Evolutionary conservation across 306 rosid genomes (phyloP).

Genomic region (Dalbergia oliveri): DNA sequence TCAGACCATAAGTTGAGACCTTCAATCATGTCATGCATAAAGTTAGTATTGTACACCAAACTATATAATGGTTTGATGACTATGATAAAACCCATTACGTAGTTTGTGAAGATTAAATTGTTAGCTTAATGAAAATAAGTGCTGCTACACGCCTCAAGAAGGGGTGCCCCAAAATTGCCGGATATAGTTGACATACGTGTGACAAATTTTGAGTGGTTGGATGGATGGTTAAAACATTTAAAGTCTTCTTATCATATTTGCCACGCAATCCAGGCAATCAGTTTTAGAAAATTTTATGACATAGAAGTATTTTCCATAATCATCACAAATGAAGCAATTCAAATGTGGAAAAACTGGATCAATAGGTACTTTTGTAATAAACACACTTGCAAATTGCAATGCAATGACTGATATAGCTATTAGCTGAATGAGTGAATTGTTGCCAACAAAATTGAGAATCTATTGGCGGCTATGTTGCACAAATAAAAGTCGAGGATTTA

Average conservation of each 20-base stretch:
- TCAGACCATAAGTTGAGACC: background rate
- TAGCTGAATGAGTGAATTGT: background rate
- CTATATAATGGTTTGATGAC: background rate
- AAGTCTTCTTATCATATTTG: too few species aligned
- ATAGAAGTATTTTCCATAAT: too few species aligned
- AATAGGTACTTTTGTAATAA: background rate
- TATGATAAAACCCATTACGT: background rate
- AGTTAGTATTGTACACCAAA: background rate
- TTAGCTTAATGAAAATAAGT: background rate
- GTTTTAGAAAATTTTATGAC: too few species aligned
- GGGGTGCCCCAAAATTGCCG: too few species aligned
- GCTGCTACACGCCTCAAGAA: too few species aligned
- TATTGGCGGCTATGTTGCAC: background rate
- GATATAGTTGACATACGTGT: too few species aligned
- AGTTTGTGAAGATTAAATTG: background rate
- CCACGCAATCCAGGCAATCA: too few species aligned
- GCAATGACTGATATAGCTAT: background rate
- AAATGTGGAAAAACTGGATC: background rate
- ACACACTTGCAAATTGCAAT: background rate
- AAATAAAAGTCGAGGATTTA: too few species aligned
- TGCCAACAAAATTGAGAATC: background rate
- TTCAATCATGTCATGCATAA: background rate
- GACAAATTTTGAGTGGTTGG: too few species aligned
- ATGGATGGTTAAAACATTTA: too few species aligned
- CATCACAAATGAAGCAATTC: constrained; percentile 9